Evolutionary conservation across 2,329 filamentous ascomycete species (phyloP).

Genomic region (Penicillium sp.): DNA sequence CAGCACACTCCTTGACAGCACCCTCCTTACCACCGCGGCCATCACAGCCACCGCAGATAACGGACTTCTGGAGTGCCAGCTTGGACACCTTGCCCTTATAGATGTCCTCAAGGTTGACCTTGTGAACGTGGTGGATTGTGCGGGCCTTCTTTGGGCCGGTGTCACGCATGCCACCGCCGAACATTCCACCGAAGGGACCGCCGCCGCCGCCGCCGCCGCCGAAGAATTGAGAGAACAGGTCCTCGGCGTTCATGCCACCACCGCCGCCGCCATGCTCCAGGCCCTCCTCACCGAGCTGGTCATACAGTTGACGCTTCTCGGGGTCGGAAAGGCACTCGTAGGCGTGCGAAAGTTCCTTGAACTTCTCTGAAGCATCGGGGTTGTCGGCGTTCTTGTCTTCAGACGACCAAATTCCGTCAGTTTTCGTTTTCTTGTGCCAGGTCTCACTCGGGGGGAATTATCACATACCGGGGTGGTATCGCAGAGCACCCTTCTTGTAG

Average conservation of each 20-base stretch:
- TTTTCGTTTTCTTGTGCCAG: neutral
- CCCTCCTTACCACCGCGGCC: conserved; percentile 96
- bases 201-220: conserved; percentile 71
- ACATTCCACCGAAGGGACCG: conserved; percentile 71
- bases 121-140: conserved; percentile 97
- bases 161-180: conserved; percentile 75
- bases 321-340: conserved; percentile 93
- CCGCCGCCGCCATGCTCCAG: conserved; percentile 81
- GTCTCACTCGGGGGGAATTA: conserved; percentile 13
- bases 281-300: conserved; percentile 96
- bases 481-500: conserved; percentile 90
- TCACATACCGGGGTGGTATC: conserved; percentile 83
- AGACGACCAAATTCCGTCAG: neutral
- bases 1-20: conserved; percentile 87
- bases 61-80: conserved; percentile 92
- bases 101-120: conserved; percentile 95
- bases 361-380: conserved; percentile 91
- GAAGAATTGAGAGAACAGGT: conserved; percentile 97
- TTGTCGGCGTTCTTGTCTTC: conserved; percentile 95
- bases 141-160: conserved; percentile 87
- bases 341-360: conserved; percentile 95
- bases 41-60: conserved; percentile 94
- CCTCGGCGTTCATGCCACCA: conserved; percentile 90
- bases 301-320: conserved; percentile 89
- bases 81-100: conserved; percentile 98